Percentiles rank a stretch among this genome's conserved stretches.
Evolutionary conservation across 1,139 yeast species (phyloP).

Genomic region (Sugiyamaella castrensis): DNA sequence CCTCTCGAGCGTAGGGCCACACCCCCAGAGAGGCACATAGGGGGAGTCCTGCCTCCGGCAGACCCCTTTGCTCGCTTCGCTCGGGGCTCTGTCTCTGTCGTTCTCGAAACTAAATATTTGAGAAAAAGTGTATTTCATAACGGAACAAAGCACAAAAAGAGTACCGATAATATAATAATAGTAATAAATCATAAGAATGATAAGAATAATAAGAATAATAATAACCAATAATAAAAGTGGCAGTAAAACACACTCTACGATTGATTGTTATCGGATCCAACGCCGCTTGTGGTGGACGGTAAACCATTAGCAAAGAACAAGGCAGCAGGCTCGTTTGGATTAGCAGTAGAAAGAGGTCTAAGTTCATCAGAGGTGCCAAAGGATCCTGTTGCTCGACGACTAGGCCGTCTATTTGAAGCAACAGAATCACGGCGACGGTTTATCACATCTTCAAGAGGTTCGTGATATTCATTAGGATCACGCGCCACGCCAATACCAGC

Average conservation of each 20-base stretch:
- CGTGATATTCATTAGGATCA: slow-evolving; percentile 32
- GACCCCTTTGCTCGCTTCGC: too few relatives aligned
- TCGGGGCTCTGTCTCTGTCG: too few relatives aligned
- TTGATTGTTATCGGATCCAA: slow-evolving; percentile 1
- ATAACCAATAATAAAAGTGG: neutral
- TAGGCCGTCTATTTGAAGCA: slow-evolving; percentile 20
- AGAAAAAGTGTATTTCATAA: too few relatives aligned
- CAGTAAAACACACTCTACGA: neutral
- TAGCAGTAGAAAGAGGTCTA: slow-evolving; percentile 30
- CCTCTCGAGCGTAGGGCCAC: too few relatives aligned
- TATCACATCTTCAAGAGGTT: slow-evolving; percentile 26
- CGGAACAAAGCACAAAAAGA: too few relatives aligned
- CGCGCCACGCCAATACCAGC: slow-evolving; percentile 38
- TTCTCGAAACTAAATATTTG: too few relatives aligned
- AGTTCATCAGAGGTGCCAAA: slow-evolving; percentile 34
- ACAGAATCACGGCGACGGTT: slow-evolving; percentile 34
- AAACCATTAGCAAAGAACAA: slow-evolving; percentile 38
- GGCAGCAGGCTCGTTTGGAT: slow-evolving; percentile 20
- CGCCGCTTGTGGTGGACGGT: slow-evolving; percentile 36
- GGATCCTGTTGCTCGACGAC: slow-evolving; percentile 34
- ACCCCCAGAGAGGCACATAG: too few relatives aligned
- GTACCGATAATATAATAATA: neutral
- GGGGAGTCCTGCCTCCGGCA: too few relatives aligned
- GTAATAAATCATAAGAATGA: slow-evolving; percentile 8
- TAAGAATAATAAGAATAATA: neutral